Evolutionary conservation across 768 basidiomycete species (phyloP).

Genomic region (Exidia glandulosa): DNA sequence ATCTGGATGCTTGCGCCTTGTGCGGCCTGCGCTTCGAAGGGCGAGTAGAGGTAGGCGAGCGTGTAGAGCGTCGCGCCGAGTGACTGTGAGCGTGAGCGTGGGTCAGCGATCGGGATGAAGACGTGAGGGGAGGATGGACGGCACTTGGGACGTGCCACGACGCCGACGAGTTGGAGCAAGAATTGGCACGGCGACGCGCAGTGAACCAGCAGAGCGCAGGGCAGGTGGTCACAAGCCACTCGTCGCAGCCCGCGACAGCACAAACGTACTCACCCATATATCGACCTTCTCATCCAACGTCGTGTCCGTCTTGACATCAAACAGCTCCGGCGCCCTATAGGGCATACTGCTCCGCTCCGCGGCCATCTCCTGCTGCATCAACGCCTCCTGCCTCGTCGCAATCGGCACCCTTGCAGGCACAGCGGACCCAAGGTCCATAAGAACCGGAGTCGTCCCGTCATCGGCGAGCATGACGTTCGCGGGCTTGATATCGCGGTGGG

Average conservation of each 20-base stretch:
- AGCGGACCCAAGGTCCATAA: slow-evolving; percentile 97
- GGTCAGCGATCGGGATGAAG: slow-evolving; percentile 5
- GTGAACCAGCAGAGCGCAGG: too few species aligned
- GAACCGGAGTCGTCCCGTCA: slow-evolving; percentile 78
- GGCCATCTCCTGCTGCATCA: slow-evolving; percentile 92
- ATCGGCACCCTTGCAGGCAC: slow-evolving; percentile 76
- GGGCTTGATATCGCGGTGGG: slow-evolving; percentile 94
- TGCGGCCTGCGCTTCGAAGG: slow-evolving; percentile 87
- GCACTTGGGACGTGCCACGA: neutral
- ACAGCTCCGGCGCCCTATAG: slow-evolving; percentile 93
- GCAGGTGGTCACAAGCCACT: too few species aligned
- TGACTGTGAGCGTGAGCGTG: slow-evolving; percentile 40
- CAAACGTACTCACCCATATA: slow-evolving; percentile 68
- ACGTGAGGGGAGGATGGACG: slow-evolving; percentile 1
- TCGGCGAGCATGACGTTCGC: slow-evolving; percentile 97
- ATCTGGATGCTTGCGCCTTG: slow-evolving; percentile 92
- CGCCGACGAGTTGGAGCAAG: too few species aligned
- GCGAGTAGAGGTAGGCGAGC: slow-evolving; percentile 89
- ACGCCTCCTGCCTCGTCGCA: slow-evolving; percentile 73
- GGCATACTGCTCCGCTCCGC: slow-evolving; percentile 99
- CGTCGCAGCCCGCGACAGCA: too few species aligned
- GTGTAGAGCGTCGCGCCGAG: slow-evolving; percentile 93
- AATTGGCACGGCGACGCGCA: neutral
- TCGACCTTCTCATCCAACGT: slow-evolving; percentile 90
- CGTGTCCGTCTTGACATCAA: slow-evolving; percentile 89